Conservation (phyloP, 768 basidiomycete species). For the Lentinus tigrinus region DNA sequence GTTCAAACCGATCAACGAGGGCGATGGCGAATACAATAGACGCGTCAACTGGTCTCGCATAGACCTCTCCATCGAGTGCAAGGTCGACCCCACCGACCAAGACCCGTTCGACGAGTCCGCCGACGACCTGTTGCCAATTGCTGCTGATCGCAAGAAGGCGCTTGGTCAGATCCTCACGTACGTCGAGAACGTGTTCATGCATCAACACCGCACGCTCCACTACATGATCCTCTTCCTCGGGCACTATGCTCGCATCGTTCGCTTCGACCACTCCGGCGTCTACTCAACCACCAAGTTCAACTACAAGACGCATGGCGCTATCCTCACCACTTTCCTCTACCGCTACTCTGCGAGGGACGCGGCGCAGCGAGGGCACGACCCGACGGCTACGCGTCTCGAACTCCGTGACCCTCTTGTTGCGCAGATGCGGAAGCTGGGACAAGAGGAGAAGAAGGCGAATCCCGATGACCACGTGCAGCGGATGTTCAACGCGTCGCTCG, state of each 20-base stretch:
- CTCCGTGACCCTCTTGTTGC: not conserved
- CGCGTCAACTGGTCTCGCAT: slow-evolving; percentile 21
- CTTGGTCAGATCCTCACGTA: slow-evolving; percentile 2
- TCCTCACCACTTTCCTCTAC: not conserved
- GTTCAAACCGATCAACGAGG: not conserved
- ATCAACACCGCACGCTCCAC: not conserved
- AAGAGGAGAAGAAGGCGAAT: not conserved
- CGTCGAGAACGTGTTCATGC: not conserved
- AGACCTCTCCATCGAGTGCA: slow-evolving; percentile 1
- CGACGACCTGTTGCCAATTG: not conserved
- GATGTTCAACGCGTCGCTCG: not conserved
- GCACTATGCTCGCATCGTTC: not conserved
- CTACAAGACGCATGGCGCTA: not conserved
- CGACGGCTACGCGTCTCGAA: not conserved
- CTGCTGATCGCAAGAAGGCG: not conserved
- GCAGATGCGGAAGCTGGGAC: not conserved
- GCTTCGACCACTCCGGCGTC: not conserved
- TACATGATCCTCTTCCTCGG: slow-evolving; percentile 8
- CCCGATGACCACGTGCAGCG: not conserved
- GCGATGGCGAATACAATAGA: not conserved
- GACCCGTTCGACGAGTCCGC: not conserved
- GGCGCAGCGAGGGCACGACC: not conserved
- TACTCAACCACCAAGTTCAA: not conserved
- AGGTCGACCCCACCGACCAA: not conserved
- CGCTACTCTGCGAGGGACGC: not conserved